Base-by-base conservation (phyloP, 495 filamentous ascomycete species). In the Podospora pseudocomata region DNA sequence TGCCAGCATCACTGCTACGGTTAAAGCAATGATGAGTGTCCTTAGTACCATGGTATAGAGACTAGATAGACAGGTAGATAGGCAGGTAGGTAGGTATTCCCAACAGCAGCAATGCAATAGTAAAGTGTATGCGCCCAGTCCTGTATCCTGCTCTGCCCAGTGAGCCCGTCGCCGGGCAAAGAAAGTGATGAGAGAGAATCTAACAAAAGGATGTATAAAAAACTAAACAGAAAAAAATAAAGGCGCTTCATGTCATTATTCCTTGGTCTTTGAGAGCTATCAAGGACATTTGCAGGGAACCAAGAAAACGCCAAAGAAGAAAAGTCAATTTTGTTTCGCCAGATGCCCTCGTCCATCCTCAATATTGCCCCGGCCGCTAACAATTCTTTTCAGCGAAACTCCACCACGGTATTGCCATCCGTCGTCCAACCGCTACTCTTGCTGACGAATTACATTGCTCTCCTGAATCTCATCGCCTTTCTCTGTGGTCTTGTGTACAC, bases 271-370 rank as follows among this genome's bases (percentile, higher is more conserved):
- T 49, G 59, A 61, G 27, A 32, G 32, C 16, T 15, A n/a, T 28
- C 26, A 61, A 61, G 16, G 16, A 61, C 59, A 59, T 13, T n/a
- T 18, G 56, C 5, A 6, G 19, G 56, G 19, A 59, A 61, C 34
- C 59, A 30, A 61, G 23, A 61, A 61, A 30, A 61, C 26, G 30
- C 16, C 11, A 59, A 59, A 59, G 56, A 59, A 49, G 39, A 49
- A 1, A 49, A 49, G 39, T 49, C 39, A 49, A 49, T 49, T 49
- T 49, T 49, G 39, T 49, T 49, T 11, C 39, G 9, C 39, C 39
- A 49, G 39, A 49, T 49, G 9, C 39, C 39, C 39, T 11, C 15
- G 39, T 49, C 9, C 39, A 49, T 49, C 39, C 7, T 49, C 39
- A 13, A 49, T 11, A 49, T 49, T 49, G 39, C 39, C 39, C 39